Conservation (phyloP, 768 basidiomycete genomes). For the Peribolospora kevripleyi region DNA sequence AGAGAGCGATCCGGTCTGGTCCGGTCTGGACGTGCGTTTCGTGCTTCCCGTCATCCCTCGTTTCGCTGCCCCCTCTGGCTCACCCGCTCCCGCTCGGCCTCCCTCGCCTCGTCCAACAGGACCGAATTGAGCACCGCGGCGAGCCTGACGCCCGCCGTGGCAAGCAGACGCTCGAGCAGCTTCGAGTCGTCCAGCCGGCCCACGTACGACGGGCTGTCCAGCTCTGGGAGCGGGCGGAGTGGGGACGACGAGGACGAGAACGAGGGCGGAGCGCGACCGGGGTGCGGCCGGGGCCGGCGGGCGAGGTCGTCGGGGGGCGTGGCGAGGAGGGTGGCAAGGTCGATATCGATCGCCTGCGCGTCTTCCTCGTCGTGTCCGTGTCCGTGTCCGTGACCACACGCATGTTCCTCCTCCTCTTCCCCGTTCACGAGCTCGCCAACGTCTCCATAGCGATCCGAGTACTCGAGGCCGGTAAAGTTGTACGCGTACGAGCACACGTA, state of each 20-base stretch:
- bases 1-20: too few species aligned
- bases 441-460: not conserved
- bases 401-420: not conserved
- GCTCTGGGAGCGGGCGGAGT: conserved; percentile 23
- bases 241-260: not conserved
- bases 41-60: too few species aligned
- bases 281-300: conserved; percentile 26
- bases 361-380: conserved; percentile 1
- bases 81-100: too few species aligned
- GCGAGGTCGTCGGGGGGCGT: conserved; percentile 47
- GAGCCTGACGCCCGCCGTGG: conserved; percentile 58
- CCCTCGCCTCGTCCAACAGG: conserved; percentile 1
- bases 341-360: conserved; percentile 5
- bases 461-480: not conserved
- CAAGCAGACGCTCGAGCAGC: conserved; percentile 57
- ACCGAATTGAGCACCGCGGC: conserved; percentile 48
- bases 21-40: too few species aligned
- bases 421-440: not conserved
- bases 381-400: conserved; percentile 9
- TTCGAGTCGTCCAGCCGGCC: conserved; percentile 40
- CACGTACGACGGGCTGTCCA: conserved; percentile 59
- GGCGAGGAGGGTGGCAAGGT: conserved; percentile 46
- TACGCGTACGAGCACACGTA: conserved; percentile 3
- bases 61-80: too few species aligned
- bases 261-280: conserved; percentile 21